These are phyloP conservation scores for Euphorbia celastroides DNA, from an alignment of 441 rosid genomes.

Conservation along the genomic window DNA sequence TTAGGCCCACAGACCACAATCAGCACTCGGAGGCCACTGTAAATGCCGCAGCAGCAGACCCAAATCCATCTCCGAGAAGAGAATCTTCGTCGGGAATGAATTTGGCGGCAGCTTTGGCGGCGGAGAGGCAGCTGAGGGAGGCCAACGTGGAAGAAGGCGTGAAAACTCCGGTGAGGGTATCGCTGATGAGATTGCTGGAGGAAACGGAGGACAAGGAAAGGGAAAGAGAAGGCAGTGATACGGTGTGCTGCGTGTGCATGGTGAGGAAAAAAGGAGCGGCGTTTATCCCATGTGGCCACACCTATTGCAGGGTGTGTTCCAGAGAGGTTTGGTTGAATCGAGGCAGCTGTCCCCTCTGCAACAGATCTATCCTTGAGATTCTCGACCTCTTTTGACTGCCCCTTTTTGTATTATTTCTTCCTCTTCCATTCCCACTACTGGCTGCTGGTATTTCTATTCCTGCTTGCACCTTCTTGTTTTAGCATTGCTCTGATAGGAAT, in stretches of 20 bases:
- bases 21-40: not conserved
- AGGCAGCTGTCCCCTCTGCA: conserved; percentile 55
- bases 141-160: conserved; percentile 24
- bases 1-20: conserved; percentile 31
- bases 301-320: conserved; percentile 65
- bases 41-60: conserved; percentile 20
- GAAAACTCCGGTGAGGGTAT: conserved; percentile 36
- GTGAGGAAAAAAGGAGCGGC: conserved; percentile 80
- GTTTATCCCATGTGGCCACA: conserved; percentile 90
- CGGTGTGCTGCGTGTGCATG: conserved; percentile 95
- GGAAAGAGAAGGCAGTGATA: conserved; percentile 47
- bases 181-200: conserved; percentile 72
- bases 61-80: conserved; percentile 11
- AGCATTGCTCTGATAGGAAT: no score
- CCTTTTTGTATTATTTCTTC: not conserved
- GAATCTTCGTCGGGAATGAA: conserved; percentile 63
- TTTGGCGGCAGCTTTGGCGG: conserved; percentile 82
- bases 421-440: not conserved
- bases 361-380: conserved; percentile 43
- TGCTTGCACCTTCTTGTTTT: no score
- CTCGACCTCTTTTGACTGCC: conserved; percentile 42
- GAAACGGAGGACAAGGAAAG: conserved; percentile 43
- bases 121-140: conserved; percentile 54
- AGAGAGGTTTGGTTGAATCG: conserved; percentile 47
- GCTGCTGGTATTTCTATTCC: no score